Evolutionary conservation across 352 stramenopile genomes (phyloP).

Genomic region (Phytophthora cactorum): DNA sequence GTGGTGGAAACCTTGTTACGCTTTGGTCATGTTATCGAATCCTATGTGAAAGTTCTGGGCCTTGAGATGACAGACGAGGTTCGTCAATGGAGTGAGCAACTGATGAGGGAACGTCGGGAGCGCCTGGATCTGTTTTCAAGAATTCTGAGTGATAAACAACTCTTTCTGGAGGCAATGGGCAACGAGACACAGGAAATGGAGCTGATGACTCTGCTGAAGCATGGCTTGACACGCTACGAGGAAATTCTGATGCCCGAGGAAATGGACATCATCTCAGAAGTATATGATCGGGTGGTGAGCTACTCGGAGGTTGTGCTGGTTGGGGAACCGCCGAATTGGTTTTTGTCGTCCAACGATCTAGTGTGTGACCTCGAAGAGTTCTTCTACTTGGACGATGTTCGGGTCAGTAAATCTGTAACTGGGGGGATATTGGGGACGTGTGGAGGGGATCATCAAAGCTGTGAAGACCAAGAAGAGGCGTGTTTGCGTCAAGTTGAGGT

Average conservation of each 20-base stretch:
- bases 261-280: conserved; percentile 31
- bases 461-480: conserved; percentile 30
- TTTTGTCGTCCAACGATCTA: conserved; percentile 26
- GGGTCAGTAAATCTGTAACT: conserved; percentile 26
- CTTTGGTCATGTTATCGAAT: conserved; percentile 20
- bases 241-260: conserved; percentile 21
- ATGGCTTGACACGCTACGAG: conserved; percentile 15
- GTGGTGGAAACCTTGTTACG: conserved; percentile 17
- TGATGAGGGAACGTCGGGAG: conserved; percentile 20
- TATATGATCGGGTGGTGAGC: conserved; percentile 19
- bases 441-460: conserved; percentile 13
- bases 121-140: conserved; percentile 15
- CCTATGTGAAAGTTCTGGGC: conserved; percentile 21
- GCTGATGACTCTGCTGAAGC: conserved; percentile 27
- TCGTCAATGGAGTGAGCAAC: conserved; percentile 15
- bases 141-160: conserved; percentile 15
- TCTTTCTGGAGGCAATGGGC: conserved; percentile 17
- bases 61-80: conserved; percentile 22
- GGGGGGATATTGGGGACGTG: conserved; percentile 12
- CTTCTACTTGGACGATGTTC: conserved; percentile 32
- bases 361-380: conserved; percentile 2
- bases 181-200: conserved; percentile 36
- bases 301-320: conserved; percentile 31
- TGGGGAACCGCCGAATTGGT: conserved; percentile 27
- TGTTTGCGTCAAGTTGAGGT: conserved; percentile 32